Base-by-base conservation (phyloP, 108 stramenopile species). In the Nitzschia sp. region DNA sequence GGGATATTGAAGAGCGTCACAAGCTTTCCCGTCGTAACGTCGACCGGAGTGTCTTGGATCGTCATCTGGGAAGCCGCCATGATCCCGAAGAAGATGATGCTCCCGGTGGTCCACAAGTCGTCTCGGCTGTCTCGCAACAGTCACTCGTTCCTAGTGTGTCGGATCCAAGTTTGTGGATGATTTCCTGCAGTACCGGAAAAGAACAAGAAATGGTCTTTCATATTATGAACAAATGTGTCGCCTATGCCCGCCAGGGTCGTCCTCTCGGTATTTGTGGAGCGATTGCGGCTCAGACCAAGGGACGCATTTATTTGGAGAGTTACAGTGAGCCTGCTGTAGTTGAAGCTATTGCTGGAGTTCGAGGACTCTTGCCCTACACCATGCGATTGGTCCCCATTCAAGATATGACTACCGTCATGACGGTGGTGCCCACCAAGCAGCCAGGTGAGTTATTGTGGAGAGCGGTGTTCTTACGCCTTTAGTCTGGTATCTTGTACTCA, bases 401-500 rank as follows among this genome's bases (percentile, higher is more conserved):
- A 8, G 96, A 98, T 60, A 98, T 98, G 97, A 95, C 98, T 10
- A 91, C 95, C 8, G 94, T 97, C 48, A 89, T 98, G 84, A 92
- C 81, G 24, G 95, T 97, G 24, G 78, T 73, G 22, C 84, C 92
- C 14, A 90, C 83, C 53, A 95, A 91, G 68, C 90, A 91, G 71
- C 91, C 92, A 53, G 89, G 86, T 90, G n/a, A n/a, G n/a, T n/a
- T n/a, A n/a, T n/a, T n/a, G n/a, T n/a, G n/a, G n/a, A n/a, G n/a
- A n/a, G n/a, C n/a, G n/a, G n/a, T n/a, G n/a, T n/a, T n/a, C n/a
- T n/a, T n/a, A n/a, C n/a, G n/a, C n/a, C n/a, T n/a, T n/a, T n/a
- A n/a, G n/a, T n/a, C n/a, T n/a, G n/a, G n/a, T n/a, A n/a, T n/a
- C 51, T n/a, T 59, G 14, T 10, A n/a, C 51, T 67, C 29, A 50